A percentile compares a stretch with the other conserved stretches of the same genome.
Conservation (phyloP, 1,284 basidiomycete species). For the Ceratobasidium sp. region DNA sequence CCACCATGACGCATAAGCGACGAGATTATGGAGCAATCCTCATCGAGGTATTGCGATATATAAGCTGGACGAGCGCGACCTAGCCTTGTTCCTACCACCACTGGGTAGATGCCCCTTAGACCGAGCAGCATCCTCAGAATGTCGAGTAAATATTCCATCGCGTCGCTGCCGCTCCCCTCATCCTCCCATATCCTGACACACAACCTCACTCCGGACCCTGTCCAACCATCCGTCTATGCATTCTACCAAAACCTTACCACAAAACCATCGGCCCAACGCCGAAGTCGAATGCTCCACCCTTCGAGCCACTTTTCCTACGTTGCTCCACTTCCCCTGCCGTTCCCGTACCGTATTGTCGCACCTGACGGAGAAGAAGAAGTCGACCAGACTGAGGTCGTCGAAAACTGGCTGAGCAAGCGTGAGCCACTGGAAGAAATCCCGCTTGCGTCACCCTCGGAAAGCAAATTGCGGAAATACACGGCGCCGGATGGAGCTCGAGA, state of each 20-base stretch:
- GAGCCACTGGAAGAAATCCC: slow-evolving; percentile 60
- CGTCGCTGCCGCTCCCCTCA: slow-evolving; percentile 69
- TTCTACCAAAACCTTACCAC: slow-evolving; percentile 60
- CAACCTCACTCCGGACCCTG: slow-evolving; percentile 72
- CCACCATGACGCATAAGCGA: not conserved
- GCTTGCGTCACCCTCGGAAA: slow-evolving; percentile 21
- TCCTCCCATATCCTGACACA: slow-evolving; percentile 65
- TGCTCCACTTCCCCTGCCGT: slow-evolving; percentile 80
- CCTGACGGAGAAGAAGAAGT: slow-evolving; percentile 52
- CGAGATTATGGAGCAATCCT: not conserved
- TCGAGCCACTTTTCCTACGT: slow-evolving; percentile 82
- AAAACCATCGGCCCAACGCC: slow-evolving; percentile 74
- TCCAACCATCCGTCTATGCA: slow-evolving; percentile 57
- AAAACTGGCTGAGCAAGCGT: slow-evolving; percentile 69
- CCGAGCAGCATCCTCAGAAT: slow-evolving; percentile 9
- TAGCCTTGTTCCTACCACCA: not conserved
- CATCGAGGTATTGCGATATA: no score
- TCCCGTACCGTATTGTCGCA: slow-evolving; percentile 78
- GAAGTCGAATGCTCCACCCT: slow-evolving; percentile 64
- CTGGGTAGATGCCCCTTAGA: not conserved
- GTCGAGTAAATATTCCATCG: slow-evolving; percentile 54
- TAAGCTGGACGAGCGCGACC: no score
- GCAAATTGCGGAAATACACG: slow-evolving; percentile 44
- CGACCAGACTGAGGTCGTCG: slow-evolving; percentile 66
- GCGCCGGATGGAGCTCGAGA: slow-evolving; percentile 55